Evolutionary conservation across 345 rosid species (phyloP), one percentile per base, ranked within the genome.

Genomic region (Gossypium anomalum): DNA sequence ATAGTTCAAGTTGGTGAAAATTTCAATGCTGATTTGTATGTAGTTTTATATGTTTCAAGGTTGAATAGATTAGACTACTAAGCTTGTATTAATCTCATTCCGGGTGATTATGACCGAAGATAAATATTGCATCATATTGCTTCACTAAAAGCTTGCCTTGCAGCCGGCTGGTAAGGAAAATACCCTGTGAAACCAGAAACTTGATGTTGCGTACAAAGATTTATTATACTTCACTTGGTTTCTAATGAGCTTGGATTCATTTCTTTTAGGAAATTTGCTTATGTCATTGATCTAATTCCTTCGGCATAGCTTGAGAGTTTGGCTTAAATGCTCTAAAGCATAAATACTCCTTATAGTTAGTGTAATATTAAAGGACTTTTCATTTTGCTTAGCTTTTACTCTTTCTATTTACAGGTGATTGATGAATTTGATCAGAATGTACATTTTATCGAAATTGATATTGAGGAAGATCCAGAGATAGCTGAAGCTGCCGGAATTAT

Each of bases 401-500:
- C 55, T 69, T 52, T 57, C 44, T 19, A 23, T 38, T 75, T 71
- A 59, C 85, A 92, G 99, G 98, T 95, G 78, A 92, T 95, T 51
- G 99, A 95, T 78, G 99, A 95, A 78, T 95, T 83, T 78, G 87
- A 89, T 80, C 76, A 87, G 72, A 87, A 87, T 77, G 97, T 95
- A 53, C 98, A 95, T 80, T 92, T 91, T 61, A 92, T 95, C 55
- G 98, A 95, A 80, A 95, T 92, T 53, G 99, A 95, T 76, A 95
- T 92, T 0, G 99, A 92, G 83, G 99, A 92, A 88, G 99, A 95
- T 80, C 98, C 62, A 61, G 98, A 92, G 80, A 84, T 95, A 76
- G 96, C 98, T 67, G 96, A 95, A 84, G 96, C 97, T 41, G 99
- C 98, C 51, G 97, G 87, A 79, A 94, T 94, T 58, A 94, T 94